Evolutionary conservation across 2,329 filamentous ascomycete species (phyloP).

Genomic region (Diplodia seriata): DNA sequence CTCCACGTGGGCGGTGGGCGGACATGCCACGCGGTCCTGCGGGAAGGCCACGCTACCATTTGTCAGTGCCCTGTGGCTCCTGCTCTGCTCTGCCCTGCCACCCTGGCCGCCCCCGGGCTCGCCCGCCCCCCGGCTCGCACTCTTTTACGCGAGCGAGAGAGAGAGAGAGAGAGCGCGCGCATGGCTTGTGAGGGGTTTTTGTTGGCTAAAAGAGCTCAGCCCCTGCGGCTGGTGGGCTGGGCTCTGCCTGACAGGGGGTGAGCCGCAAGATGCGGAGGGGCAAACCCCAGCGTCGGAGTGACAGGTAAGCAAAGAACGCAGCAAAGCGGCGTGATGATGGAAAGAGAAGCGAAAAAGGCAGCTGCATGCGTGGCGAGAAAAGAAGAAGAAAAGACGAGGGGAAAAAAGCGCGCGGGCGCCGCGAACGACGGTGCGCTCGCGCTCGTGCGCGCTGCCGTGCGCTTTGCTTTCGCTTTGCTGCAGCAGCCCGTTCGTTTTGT

Average conservation of each 20-base stretch:
- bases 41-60: slow-evolving; percentile 17
- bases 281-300: not conserved
- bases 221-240: too few species aligned
- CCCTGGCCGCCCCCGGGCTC: too few species aligned
- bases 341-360: not conserved
- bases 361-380: not conserved
- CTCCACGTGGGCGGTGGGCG: slow-evolving; percentile 25
- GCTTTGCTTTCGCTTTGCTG: not conserved
- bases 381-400: too few species aligned
- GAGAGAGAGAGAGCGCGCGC: too few species aligned
- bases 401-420: not conserved
- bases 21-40: slow-evolving; percentile 24
- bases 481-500: slow-evolving; percentile 1
- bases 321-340: not conserved
- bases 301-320: not conserved
- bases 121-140: too few species aligned
- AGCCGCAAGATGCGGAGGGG: too few species aligned
- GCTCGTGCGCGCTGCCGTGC: not conserved
- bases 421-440: not conserved
- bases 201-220: not conserved
- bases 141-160: too few species aligned
- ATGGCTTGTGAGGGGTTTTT: too few species aligned
- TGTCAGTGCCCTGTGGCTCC: not conserved
- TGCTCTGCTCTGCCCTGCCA: too few species aligned
- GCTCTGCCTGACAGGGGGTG: not conserved